Percentiles rank a stretch among this genome's conserved stretches.
These are phyloP conservation scores for Acanthamoeba sp. DNA, from an alignment of 208 protist species.

Conservation along the genomic window DNA sequence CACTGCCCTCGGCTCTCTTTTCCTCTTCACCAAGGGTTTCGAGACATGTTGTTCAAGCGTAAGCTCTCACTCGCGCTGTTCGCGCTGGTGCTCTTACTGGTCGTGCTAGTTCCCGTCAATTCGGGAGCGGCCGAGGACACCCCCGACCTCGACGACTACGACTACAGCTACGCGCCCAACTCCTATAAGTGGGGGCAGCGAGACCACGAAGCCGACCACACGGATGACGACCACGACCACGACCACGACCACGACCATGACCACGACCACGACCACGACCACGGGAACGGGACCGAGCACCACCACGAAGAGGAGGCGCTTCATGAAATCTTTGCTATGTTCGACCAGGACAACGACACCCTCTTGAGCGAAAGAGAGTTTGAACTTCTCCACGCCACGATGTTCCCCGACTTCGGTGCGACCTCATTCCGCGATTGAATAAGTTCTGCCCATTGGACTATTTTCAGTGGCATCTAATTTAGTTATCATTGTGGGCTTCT, in stretches of 20 bases:
- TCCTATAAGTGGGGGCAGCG: neutral
- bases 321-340: slow-evolving; percentile 11
- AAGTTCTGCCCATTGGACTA: too few species aligned
- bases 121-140: neutral
- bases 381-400: neutral
- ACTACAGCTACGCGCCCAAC: too few species aligned
- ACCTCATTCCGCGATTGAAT: neutral
- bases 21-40: too few species aligned
- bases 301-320: slow-evolving; percentile 6
- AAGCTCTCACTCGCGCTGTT: too few species aligned
- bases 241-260: neutral
- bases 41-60: too few species aligned
- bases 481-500: neutral
- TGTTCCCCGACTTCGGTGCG: neutral
- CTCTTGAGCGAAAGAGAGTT: neutral
- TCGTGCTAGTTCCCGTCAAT: neutral
- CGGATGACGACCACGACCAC: neutral
- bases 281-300: neutral
- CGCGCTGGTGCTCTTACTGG: neutral
- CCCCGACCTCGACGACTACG: neutral
- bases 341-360: slow-evolving; percentile 7
- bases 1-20: too few species aligned
- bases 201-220: neutral
- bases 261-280: slow-evolving; percentile 4
- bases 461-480: too few species aligned